Evolutionary conservation across 1,139 yeast genomes (phyloP).

Genomic region (Williopsis jadinii): DNA sequence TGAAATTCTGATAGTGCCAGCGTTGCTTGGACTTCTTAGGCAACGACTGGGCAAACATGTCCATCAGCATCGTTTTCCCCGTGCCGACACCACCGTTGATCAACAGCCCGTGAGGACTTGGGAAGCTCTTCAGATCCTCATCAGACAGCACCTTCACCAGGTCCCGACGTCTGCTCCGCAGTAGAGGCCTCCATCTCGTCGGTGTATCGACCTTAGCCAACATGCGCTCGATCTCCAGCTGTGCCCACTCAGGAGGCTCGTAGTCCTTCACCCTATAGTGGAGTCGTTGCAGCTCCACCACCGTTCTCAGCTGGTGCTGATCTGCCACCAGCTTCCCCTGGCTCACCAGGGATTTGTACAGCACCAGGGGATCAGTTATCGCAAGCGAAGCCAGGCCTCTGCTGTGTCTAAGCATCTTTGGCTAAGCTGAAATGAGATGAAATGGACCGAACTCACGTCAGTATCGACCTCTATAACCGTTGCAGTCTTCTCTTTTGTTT

Average conservation of each 20-base stretch:
- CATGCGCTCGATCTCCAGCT: constrained; percentile 37
- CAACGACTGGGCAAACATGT: constrained; percentile 57
- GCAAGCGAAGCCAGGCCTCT: constrained; percentile 24
- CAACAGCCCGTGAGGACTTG: constrained; percentile 58
- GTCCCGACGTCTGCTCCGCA: constrained; percentile 20
- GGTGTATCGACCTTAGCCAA: constrained; percentile 34
- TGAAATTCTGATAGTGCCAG: constrained; percentile 68
- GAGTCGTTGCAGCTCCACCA: constrained; percentile 57
- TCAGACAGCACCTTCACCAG: constrained; percentile 47
- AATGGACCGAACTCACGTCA: too few relatives aligned
- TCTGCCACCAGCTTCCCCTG: constrained; percentile 48
- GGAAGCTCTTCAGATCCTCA: constrained; percentile 50
- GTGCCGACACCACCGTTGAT: constrained; percentile 73
- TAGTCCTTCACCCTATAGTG: constrained; percentile 56
- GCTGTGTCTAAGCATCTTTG: too few relatives aligned
- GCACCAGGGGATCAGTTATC: constrained; percentile 56
- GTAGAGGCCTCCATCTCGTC: constrained; percentile 4
- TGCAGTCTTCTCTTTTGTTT: too few relatives aligned
- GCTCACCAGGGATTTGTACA: constrained; percentile 49
- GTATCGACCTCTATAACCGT: too few relatives aligned
- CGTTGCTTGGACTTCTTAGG: constrained; percentile 61
- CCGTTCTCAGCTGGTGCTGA: constrained; percentile 52
- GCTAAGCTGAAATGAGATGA: too few relatives aligned
- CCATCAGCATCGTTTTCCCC: constrained; percentile 71
- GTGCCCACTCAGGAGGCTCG: constrained; percentile 35